Conservation (phyloP, 2,329 filamentous ascomycete species). For the Cordyceps sp. region DNA sequence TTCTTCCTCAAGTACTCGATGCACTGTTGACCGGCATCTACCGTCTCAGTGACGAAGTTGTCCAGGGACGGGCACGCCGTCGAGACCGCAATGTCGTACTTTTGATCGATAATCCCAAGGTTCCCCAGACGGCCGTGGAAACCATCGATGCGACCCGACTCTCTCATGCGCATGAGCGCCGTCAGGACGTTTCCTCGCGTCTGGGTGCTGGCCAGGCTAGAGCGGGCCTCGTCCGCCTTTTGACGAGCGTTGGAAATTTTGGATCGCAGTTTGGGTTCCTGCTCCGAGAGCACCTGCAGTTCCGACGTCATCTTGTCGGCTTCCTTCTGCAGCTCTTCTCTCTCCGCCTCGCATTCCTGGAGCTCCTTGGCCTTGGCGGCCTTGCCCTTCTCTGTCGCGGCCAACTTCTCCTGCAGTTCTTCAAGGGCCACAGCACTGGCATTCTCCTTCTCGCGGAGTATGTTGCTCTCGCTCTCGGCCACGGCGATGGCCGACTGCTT, state of each 20-base stretch:
- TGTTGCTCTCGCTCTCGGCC: slow-evolving; percentile 84
- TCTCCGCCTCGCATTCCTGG: slow-evolving; percentile 58
- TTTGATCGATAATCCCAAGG: slow-evolving; percentile 79
- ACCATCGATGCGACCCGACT: slow-evolving; percentile 90
- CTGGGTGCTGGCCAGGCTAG: slow-evolving; percentile 76
- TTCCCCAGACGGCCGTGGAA: slow-evolving; percentile 94
- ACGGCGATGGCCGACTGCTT: slow-evolving; percentile 91
- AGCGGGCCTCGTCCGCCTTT: slow-evolving; percentile 89
- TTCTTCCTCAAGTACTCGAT: slow-evolving; percentile 97
- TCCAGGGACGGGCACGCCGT: slow-evolving; percentile 84
- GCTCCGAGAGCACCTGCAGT: slow-evolving; percentile 51
- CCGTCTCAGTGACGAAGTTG: slow-evolving; percentile 92
- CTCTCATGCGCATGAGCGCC: slow-evolving; percentile 84
- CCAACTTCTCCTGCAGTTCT: slow-evolving; percentile 68
- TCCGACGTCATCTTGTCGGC: slow-evolving; percentile 55
- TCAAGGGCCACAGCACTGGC: slow-evolving; percentile 71
- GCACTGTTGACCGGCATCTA: slow-evolving; percentile 92
- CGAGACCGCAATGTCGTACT: slow-evolving; percentile 95
- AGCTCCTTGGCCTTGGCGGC: slow-evolving; percentile 57
- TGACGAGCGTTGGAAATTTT: slow-evolving; percentile 82
- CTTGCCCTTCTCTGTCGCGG: slow-evolving; percentile 53
- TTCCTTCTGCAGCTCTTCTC: slow-evolving; percentile 57
- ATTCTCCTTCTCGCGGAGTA: slow-evolving; percentile 77
- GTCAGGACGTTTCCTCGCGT: slow-evolving; percentile 85
- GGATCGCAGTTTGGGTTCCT: slow-evolving; percentile 67